phyloP scores from a whole-genome alignment of 306 rosid species.

The Acmispon strigosus region DNA sequence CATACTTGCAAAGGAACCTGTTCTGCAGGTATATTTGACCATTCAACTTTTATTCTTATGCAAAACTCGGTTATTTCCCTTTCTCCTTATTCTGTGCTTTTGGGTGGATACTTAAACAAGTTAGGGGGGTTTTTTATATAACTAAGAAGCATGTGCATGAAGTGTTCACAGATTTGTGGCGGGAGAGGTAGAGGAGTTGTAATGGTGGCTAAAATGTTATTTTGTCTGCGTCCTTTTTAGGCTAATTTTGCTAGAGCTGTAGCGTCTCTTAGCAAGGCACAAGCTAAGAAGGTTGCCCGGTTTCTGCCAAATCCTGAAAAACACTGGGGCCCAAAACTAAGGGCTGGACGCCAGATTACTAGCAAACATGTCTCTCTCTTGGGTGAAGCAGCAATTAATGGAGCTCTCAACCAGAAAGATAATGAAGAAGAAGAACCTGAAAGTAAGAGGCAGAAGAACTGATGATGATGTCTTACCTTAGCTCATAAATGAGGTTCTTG shows the following conservation, averaged over 20 bases:
- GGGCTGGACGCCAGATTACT: constrained; percentile 89
- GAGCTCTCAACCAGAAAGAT: constrained; percentile 46
- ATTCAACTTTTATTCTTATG: neutral
- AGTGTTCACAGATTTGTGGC: neutral
- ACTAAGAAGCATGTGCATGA: neutral
- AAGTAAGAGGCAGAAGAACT: constrained; percentile 55
- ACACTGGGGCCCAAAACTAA: constrained; percentile 96
- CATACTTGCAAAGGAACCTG: constrained; percentile 91
- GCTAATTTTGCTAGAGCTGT: constrained; percentile 88
- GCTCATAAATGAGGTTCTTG: constrained; percentile 19
- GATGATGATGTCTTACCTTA: constrained; percentile 30
- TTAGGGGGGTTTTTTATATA: neutral
- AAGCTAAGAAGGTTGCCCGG: constrained; percentile 78
- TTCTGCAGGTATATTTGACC: constrained; percentile 61
- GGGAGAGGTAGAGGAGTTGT: neutral
- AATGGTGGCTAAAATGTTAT: neutral
- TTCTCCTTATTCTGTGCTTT: neutral
- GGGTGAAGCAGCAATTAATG: constrained; percentile 69
- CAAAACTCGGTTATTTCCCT: neutral
- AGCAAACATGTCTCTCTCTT: constrained; percentile 83
- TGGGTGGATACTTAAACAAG: neutral
- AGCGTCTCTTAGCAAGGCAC: constrained; percentile 90
- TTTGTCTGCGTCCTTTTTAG: constrained; percentile 23
- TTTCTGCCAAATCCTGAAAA: constrained; percentile 95
- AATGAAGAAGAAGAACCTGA: constrained; percentile 39